Percentiles rank a stretch among this genome's conserved stretches.
These are phyloP conservation scores for Straminergon stramineum DNA, from an alignment of 225 moss, liverwort and hornwort species.

Conservation along the genomic window DNA sequence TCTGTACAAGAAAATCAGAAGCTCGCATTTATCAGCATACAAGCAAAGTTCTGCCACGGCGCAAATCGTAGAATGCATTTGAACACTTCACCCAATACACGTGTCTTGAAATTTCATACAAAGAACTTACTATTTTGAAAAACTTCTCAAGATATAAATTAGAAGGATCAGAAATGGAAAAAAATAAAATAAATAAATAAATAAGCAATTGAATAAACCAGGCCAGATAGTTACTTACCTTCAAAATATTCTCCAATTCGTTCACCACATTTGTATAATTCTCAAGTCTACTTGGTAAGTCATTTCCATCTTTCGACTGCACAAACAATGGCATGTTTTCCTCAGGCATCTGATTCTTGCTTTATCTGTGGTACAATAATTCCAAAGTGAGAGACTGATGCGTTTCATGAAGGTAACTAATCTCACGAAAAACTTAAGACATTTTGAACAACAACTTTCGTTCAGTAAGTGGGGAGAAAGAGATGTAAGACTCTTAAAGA, in stretches of 20 bases:
- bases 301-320: conserved; percentile 52
- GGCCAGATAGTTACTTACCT: neutral
- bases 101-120: neutral
- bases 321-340: conserved; percentile 11
- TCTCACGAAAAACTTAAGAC: neutral
- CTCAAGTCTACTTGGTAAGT: conserved; percentile 16
- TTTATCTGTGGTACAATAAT: conserved; percentile 11
- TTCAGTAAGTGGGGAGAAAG: neutral
- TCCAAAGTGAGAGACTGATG: conserved; percentile 2
- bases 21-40: neutral
- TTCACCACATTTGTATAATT: conserved; percentile 20
- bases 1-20: conserved; percentile 2
- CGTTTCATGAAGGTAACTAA: neutral
- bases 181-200: neutral
- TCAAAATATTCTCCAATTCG: conserved; percentile 26
- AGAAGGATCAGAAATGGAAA: neutral
- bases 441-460: neutral
- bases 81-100: neutral
- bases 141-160: neutral
- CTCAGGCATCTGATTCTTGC: conserved; percentile 19
- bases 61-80: neutral
- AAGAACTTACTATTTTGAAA: neutral
- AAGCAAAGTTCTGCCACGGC: neutral
- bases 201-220: neutral
- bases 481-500: neutral